phyloP scores from a whole-genome alignment of 2,329 filamentous ascomycete species.

The Colletotrichum incanum region DNA sequence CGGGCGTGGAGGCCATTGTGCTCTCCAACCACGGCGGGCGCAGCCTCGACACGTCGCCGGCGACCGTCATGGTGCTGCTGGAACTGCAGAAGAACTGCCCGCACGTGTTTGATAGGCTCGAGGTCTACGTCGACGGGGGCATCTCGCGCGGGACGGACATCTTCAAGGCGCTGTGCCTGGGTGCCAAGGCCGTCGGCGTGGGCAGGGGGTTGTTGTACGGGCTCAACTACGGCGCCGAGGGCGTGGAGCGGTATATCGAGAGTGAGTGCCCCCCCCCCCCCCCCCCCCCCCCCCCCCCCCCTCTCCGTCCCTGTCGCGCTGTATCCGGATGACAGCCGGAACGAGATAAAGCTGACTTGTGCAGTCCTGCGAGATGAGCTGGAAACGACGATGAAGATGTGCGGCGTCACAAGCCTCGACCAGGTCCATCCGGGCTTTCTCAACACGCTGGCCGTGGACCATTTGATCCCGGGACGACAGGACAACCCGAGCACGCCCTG shows the following conservation, averaged over 20 bases:
- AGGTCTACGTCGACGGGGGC: conserved; percentile 77
- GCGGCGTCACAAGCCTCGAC: conserved; percentile 74
- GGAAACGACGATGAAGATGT: conserved; percentile 76
- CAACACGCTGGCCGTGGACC: conserved; percentile 67
- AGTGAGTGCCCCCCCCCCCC: conserved; percentile 65
- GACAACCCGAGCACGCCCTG: conserved; percentile 63
- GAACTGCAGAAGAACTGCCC: conserved; percentile 76
- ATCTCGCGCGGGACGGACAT: conserved; percentile 77
- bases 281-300: too few species aligned
- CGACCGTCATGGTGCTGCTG: conserved; percentile 72
- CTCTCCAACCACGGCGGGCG: conserved; percentile 81
- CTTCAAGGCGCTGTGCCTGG: conserved; percentile 77
- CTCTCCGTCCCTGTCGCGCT: neutral
- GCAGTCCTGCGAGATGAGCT: conserved; percentile 72
- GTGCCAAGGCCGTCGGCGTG: conserved; percentile 75
- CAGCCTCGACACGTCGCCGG: conserved; percentile 64
- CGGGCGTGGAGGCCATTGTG: conserved; percentile 77
- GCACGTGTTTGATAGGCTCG: conserved; percentile 71
- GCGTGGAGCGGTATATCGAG: conserved; percentile 67
- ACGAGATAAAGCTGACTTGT: neutral
- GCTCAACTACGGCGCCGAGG: conserved; percentile 73
- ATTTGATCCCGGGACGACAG: conserved; percentile 59
- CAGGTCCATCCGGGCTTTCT: conserved; percentile 74
- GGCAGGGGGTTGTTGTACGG: conserved; percentile 74
- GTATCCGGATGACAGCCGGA: too few species aligned